Percentiles rank a stretch among this genome's conserved stretches.
phyloP scores from a whole-genome alignment of 2,329 filamentous ascomycete genomes.

The Passalora sequoiae region DNA sequence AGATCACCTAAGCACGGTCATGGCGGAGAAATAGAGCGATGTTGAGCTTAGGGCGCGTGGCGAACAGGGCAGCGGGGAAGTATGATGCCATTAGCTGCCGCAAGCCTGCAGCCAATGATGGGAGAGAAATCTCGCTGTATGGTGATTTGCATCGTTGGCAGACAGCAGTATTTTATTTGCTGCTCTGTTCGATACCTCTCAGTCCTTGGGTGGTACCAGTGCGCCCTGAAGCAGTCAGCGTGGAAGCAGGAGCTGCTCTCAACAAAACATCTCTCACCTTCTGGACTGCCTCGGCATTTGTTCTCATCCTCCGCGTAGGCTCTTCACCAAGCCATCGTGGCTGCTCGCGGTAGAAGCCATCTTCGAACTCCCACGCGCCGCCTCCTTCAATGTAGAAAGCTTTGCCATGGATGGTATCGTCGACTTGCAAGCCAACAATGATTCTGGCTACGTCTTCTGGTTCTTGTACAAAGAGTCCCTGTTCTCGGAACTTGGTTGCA shows the following conservation, averaged over 20 bases:
- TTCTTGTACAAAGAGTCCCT: conserved; percentile 19
- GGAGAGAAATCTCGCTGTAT: background rate
- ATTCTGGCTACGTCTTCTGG: conserved; percentile 22
- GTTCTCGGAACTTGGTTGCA: conserved; percentile 16
- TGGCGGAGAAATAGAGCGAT: background rate
- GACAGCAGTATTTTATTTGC: background rate
- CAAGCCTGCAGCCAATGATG: background rate
- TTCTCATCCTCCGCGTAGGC: conserved; percentile 24
- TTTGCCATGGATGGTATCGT: conserved; percentile 37
- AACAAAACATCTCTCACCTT: too few species aligned
- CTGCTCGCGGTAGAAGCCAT: conserved; percentile 39
- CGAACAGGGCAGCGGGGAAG: background rate
- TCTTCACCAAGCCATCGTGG: conserved; percentile 41
- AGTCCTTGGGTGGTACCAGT: conserved; percentile 7
- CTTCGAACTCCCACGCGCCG: conserved; percentile 44
- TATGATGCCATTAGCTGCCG: background rate
- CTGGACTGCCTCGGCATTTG: conserved; percentile 22
- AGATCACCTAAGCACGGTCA: too few species aligned
- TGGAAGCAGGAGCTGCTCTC: too few species aligned
- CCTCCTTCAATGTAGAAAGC: conserved; percentile 43
- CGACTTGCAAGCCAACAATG: conserved; percentile 29
- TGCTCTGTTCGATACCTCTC: background rate
- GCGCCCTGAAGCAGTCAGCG: conserved; percentile 4
- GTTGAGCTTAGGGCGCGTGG: background rate
- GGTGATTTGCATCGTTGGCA: too few species aligned